These are phyloP conservation scores for Thamnidium elegans DNA, from an alignment of 192 early-diverging fungal genomes.

Conservation along the genomic window DNA sequence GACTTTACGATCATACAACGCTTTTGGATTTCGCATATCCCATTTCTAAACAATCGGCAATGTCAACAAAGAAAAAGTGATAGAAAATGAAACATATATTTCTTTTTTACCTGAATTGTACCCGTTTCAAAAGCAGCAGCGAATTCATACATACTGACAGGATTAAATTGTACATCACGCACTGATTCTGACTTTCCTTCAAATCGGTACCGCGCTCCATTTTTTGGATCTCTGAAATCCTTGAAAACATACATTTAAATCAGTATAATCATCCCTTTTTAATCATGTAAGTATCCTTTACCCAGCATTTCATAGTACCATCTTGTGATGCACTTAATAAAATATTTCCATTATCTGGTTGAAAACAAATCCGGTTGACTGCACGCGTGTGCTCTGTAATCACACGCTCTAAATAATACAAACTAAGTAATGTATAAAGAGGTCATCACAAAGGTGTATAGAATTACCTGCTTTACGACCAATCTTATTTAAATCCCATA, in stretches of 20 bases:
- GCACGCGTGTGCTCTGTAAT: slow-evolving; percentile 70
- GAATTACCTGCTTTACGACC: slow-evolving; percentile 41
- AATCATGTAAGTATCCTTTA: slow-evolving; percentile 24
- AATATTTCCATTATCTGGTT: slow-evolving; percentile 60
- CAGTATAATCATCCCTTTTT: background rate
- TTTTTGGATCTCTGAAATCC: slow-evolving; percentile 59
- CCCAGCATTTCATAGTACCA: slow-evolving; percentile 75
- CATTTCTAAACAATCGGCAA: slow-evolving; percentile 54
- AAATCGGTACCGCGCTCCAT: slow-evolving; percentile 52
- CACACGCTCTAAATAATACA: slow-evolving; percentile 43
- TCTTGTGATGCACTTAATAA: slow-evolving; percentile 80
- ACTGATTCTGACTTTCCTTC: slow-evolving; percentile 76
- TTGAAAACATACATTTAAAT: slow-evolving; percentile 11
- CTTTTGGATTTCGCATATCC: slow-evolving; percentile 67
- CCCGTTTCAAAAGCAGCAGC: slow-evolving; percentile 83
- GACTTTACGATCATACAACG: slow-evolving; percentile 57
- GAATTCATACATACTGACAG: slow-evolving; percentile 57
- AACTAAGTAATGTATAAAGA: background rate
- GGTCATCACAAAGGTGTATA: background rate
- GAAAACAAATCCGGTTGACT: slow-evolving; percentile 79
- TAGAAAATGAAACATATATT: background rate
- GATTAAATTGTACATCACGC: slow-evolving; percentile 77
- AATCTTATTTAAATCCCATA: slow-evolving; percentile 66
- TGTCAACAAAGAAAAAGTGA: background rate
- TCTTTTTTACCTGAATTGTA: slow-evolving; percentile 56